Conservation (phyloP, 768 basidiomycete genomes). For the Kwoniella mangroviensis region DNA sequence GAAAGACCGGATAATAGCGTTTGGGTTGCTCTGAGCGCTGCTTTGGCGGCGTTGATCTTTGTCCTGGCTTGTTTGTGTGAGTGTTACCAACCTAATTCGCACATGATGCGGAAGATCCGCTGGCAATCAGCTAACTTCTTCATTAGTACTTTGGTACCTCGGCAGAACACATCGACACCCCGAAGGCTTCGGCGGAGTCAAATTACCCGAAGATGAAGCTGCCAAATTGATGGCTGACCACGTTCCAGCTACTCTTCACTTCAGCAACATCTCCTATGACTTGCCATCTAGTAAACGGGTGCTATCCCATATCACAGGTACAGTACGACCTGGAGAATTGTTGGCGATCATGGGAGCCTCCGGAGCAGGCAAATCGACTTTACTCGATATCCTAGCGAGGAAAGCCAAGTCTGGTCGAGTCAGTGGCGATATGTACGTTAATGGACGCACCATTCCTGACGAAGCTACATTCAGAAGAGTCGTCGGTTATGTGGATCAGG, state of each 20-base stretch:
- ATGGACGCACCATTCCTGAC: slow-evolving; percentile 73
- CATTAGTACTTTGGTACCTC: slow-evolving; percentile 82
- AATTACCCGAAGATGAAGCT: slow-evolving; percentile 76
- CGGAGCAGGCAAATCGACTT: slow-evolving; percentile 93
- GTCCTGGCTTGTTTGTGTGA: slow-evolving; percentile 66
- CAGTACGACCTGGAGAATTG: slow-evolving; percentile 83
- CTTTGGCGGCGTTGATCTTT: slow-evolving; percentile 75
- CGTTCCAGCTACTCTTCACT: slow-evolving; percentile 91
- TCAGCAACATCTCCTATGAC: slow-evolving; percentile 79
- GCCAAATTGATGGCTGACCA: slow-evolving; percentile 90
- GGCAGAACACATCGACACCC: slow-evolving; percentile 70
- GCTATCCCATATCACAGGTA: slow-evolving; percentile 79
- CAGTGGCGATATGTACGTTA: slow-evolving; percentile 76
- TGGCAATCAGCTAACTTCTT: background rate
- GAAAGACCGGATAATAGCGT: slow-evolving; percentile 78
- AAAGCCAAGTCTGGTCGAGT: slow-evolving; percentile 85
- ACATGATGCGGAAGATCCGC: background rate
- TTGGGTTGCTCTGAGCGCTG: slow-evolving; percentile 84
- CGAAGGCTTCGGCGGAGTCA: slow-evolving; percentile 61
- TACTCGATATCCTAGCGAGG: slow-evolving; percentile 92
- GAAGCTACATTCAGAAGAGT: slow-evolving; percentile 80
- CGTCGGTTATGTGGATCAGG: slow-evolving; percentile 95
- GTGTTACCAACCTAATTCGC: slow-evolving; percentile 55
- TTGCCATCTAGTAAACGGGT: slow-evolving; percentile 69
- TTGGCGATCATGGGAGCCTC: slow-evolving; percentile 97